Evolutionary conservation across 2,329 filamentous ascomycete genomes (phyloP).

Genomic region (Pseudovirgaria hyperparasitica): DNA sequence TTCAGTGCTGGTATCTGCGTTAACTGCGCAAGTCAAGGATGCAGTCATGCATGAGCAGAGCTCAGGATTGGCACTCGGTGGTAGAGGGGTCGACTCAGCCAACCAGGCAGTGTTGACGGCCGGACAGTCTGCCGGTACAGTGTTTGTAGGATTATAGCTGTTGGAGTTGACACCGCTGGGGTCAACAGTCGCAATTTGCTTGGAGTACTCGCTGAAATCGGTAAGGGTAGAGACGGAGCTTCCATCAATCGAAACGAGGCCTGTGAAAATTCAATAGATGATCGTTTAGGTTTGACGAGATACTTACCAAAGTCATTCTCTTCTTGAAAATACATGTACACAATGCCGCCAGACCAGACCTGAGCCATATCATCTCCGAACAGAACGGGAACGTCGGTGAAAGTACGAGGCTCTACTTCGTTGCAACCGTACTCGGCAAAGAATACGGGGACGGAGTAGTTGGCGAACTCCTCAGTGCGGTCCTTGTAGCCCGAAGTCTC

Average conservation of each 20-base stretch:
- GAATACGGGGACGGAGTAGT: conserved; percentile 90
- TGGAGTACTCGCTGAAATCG: conserved; percentile 64
- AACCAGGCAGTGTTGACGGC: conserved; percentile 51
- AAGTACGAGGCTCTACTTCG: conserved; percentile 55
- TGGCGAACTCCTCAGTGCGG: conserved; percentile 73
- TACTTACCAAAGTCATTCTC: conserved; percentile 67
- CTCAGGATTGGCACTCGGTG: conserved; percentile 63
- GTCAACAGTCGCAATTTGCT: conserved; percentile 53
- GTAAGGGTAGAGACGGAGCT: conserved; percentile 51
- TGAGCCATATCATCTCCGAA: conserved; percentile 69
- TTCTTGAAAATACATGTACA: conserved; percentile 98
- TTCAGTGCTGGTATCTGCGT: conserved; percentile 36
- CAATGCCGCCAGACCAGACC: conserved; percentile 91
- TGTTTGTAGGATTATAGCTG: conserved; percentile 64
- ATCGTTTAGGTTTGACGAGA: background rate
- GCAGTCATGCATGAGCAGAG: conserved; percentile 81
- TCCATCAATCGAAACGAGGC: conserved; percentile 53
- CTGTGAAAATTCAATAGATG: conserved; percentile 20
- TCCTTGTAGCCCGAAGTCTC: conserved; percentile 64
- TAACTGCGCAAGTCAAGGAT: conserved; percentile 58
- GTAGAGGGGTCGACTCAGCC: conserved; percentile 53
- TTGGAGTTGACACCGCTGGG: conserved; percentile 53
- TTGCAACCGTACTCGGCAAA: conserved; percentile 99
- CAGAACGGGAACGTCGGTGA: conserved; percentile 73
- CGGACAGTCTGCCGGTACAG: conserved; percentile 58